Evolutionary conservation across 2,329 filamentous ascomycete genomes (phyloP), one percentile per base, ranked within the genome.

Genomic region (Fusarium globosum): DNA sequence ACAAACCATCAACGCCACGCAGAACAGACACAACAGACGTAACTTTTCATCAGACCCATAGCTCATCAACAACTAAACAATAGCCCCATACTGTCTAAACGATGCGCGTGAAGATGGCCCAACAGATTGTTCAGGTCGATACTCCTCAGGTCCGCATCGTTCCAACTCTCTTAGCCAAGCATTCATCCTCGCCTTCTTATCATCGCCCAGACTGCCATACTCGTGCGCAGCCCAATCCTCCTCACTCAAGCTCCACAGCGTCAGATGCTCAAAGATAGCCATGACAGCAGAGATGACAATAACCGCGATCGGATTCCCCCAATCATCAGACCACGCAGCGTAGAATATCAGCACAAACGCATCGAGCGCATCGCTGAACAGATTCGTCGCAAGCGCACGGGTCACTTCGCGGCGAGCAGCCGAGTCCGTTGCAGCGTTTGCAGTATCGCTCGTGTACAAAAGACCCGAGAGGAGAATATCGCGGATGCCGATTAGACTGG

Each of bases 331-430:
- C 76, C 79, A 80, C 3, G 79, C 80, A 23, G 79, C 79, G 26
- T 79, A 79, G 59, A 82, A 81, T 53, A 82, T 80, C 59, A 81
- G 73, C 43, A 81, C 76, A 35, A 80, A 81, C 11, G 80, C 78
- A 72, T 81, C 80, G 48, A 80, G 75, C 65, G 79, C 79, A 73
- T 82, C 80, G 69, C 79, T 80, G 28, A 81, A 76, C 10, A 82
- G 72, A 45, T 76, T 80, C 30, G 75, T 72, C 16, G 78, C 76
- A 36, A 82, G 71, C 7, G 80, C 80, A 59, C 80, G 77, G 39
- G 76, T 76, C 10, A 79, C 70, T 53, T 81, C 80, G 55, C 77
- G 76, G 45, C 73, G 70, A 35, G 68, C 72, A 23, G 62, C 46
- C 6, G 62, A 45, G 20, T 76, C 74, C 21, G 51, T 43, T 20